Evolutionary conservation across 2,329 filamentous ascomycete species (phyloP), one percentile per base, ranked within the genome.

Genomic region (Pseudopithomyces maydicus): DNA sequence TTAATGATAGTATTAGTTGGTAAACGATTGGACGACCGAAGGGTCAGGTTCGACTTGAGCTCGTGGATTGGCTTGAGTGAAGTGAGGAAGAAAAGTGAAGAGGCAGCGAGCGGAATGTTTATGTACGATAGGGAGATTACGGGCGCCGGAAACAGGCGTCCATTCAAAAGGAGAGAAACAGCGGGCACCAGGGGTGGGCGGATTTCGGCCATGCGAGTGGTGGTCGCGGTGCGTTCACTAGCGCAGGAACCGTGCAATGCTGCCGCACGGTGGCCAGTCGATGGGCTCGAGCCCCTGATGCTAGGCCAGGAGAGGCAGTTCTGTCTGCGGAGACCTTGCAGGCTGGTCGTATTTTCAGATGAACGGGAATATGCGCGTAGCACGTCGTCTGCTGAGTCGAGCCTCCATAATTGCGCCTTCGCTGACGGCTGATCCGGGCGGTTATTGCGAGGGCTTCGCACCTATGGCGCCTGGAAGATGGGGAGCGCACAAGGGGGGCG

Each of bases 21-120:
- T 68, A 67, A 75, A 75, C 71, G 74, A 76, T 66, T 76, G 74
- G 74, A 76, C 74, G 73, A 76, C 73, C 73, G 71, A 70, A 73
- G 57, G 69, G 74, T 74, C 73, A 74, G 70, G 47, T 45, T 63
- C 65, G 68, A 74, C 67, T 73, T 70, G 66, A 69, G 68, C 71
- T 74, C 68, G 70, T 73, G 71, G 66, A 65, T 63, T 71, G 70
- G 67, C 67, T 67, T 70, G 70, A 58, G 47, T 71, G 69, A 70
- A 72, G 72, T 73, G 70, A 66, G 58, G 65, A 67, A 59, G 57
- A 45, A 66, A 65, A 58, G 8, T 22, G 10, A 58, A 55, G 62
- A 65, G 60, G 61, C 64, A 51, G 50, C 50, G 56, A n/a, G 56
- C 2, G 26, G 44, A 58, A 57, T 58, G 57, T 64, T 75, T 76